Evolutionary conservation across 768 basidiomycete species (phyloP).

Genomic region (Auriscalpium microsporum): DNA sequence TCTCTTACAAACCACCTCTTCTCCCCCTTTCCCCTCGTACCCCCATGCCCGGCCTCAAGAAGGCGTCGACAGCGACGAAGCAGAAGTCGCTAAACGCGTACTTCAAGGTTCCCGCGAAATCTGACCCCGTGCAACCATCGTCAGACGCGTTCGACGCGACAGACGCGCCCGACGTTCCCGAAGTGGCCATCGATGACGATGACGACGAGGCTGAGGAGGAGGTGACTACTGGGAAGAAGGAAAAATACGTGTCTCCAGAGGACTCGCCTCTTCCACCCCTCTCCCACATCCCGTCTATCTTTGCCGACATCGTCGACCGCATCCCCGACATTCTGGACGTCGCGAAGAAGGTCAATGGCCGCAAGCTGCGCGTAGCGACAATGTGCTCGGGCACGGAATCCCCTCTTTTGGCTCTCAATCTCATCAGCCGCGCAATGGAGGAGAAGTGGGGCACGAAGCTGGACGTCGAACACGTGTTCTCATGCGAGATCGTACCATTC

Average conservation of each 20-base stretch:
- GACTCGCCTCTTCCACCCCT: slow-evolving; percentile 72
- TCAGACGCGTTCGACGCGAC: neutral
- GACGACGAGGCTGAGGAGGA: slow-evolving; percentile 25
- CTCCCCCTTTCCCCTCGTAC: slow-evolving; percentile 1
- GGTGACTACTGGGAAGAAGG: slow-evolving; percentile 24
- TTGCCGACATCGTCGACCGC: slow-evolving; percentile 61
- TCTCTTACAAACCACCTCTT: neutral
- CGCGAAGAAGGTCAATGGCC: slow-evolving; percentile 58
- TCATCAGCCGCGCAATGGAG: slow-evolving; percentile 70
- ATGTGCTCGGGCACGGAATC: slow-evolving; percentile 98
- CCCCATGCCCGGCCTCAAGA: slow-evolving; percentile 3
- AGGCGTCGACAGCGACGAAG: slow-evolving; percentile 4
- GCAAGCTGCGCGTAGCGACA: slow-evolving; percentile 87
- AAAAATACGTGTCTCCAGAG: slow-evolving; percentile 41
- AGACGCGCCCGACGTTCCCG: neutral
- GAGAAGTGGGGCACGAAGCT: slow-evolving; percentile 58
- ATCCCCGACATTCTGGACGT: slow-evolving; percentile 60
- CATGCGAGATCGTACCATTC: slow-evolving; percentile 95
- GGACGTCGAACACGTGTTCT: slow-evolving; percentile 86
- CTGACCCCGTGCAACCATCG: slow-evolving; percentile 3
- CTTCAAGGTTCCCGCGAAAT: slow-evolving; percentile 1
- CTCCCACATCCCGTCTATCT: slow-evolving; percentile 61
- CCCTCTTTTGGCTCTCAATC: slow-evolving; percentile 80
- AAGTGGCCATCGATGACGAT: slow-evolving; percentile 9
- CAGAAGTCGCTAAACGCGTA: slow-evolving; percentile 9